Evolutionary conservation across 1,284 basidiomycete genomes (phyloP), one percentile per base, ranked within the genome.

Genomic region (Trametes hirsuta): DNA sequence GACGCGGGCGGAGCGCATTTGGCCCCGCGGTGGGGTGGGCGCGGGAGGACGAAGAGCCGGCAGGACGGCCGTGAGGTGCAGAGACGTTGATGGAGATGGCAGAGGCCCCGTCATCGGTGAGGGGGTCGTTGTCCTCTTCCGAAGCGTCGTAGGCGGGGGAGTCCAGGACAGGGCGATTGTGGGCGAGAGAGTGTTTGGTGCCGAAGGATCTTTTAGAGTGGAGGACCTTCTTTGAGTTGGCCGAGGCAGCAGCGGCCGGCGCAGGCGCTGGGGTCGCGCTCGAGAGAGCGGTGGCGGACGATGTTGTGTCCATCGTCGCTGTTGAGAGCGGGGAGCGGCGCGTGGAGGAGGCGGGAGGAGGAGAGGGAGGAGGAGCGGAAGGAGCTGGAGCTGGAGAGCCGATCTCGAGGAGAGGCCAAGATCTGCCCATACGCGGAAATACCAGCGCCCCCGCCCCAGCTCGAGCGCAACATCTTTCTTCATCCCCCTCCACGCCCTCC

Each of bases 111-210:
- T 90, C 89, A 77, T 91, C 90, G 10, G 88, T 91, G 67, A 90
- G 76, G 8, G 89, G 88, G 72, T 91, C 90, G 72, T 92, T 92
- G 80, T 92, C 90, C 75, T 92, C 90, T 69, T 91, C 90, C 6
- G 88, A 91, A 68, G 89, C 88, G 74, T 91, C 89, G 76, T 91
- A 91, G 6, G 88, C 87, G 22, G 89, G 89, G 0, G 89, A 90
- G 62, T 90, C 86, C 34, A 84, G 72, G 49, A 63, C 58, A 55
- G 61, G 67, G 54, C 63, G 62, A 36, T 74, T 75, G 64, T 79
- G 81, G 48, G 83, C 81, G 71, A 63, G 64, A 12, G 62, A 61
- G 62, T 68, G 65, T 41, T 65, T 66, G 68, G 84, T 87, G 66
- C 81, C 85, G 76, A 89, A 86, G 2, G 88, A 87, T 42, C 85